Conservation (phyloP, 441 rosid genomes). For the Pelargonium australe region DNA sequence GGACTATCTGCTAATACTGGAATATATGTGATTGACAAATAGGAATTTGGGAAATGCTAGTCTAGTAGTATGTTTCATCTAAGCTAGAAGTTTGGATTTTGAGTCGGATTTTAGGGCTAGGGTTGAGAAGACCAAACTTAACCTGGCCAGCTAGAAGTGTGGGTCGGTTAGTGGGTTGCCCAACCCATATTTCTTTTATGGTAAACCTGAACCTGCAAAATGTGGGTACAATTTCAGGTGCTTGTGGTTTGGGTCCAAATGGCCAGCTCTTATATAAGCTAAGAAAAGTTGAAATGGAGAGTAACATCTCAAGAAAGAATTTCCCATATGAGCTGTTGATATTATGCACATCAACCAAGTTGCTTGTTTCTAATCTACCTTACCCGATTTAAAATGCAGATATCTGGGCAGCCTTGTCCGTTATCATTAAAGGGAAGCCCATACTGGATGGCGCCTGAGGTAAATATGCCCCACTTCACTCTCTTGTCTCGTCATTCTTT, state of each 20-base stretch:
- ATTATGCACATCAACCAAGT: neutral
- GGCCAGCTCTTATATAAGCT: neutral
- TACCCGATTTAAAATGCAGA: neutral
- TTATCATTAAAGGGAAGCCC: slow-evolving; percentile 5
- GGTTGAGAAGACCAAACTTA: too few species aligned
- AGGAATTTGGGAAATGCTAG: neutral
- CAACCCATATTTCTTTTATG: too few species aligned
- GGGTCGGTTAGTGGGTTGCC: too few species aligned
- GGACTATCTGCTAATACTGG: too few species aligned
- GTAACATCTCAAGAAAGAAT: neutral
- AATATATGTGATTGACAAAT: too few species aligned
- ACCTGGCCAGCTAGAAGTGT: too few species aligned
- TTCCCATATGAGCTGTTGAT: neutral
- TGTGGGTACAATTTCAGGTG: too few species aligned
- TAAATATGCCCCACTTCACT: neutral
- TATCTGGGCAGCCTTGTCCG: slow-evolving; percentile 2
- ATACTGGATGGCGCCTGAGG: slow-evolving; percentile 7
- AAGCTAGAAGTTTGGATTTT: too few species aligned
- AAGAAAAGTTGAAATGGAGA: neutral
- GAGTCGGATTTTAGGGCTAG: too few species aligned
- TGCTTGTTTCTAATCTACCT: neutral
- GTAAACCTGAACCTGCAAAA: too few species aligned
- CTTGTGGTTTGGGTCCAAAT: too few species aligned
- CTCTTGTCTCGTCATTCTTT: slow-evolving; percentile 13
- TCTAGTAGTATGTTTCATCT: neutral